Conservation (phyloP, 177 flowering plant genomes). For the Vitis hybrid region DNA sequence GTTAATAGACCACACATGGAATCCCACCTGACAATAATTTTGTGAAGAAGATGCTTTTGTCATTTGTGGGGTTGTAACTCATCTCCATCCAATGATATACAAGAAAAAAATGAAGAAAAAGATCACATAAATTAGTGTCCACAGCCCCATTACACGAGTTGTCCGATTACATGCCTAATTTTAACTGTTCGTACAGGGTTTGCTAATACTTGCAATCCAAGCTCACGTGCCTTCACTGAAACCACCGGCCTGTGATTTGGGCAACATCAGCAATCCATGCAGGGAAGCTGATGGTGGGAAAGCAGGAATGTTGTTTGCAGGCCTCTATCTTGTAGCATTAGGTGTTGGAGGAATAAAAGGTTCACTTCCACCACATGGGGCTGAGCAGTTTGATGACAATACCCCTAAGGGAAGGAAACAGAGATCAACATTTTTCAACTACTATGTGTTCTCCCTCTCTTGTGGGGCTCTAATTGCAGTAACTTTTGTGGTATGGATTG, state of each 20-base stretch:
- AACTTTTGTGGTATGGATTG: constrained; percentile 79
- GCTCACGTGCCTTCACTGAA: constrained; percentile 53
- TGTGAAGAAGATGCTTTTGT: neutral
- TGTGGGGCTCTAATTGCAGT: constrained; percentile 77
- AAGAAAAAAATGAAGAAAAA: neutral
- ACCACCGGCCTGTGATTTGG: constrained; percentile 39
- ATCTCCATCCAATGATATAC: neutral
- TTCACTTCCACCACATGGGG: constrained; percentile 72
- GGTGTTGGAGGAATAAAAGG: constrained; percentile 90
- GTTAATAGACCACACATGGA: neutral
- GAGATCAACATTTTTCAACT: constrained; percentile 74
- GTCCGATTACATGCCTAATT: neutral
- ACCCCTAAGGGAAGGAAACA: constrained; percentile 61
- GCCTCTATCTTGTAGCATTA: constrained; percentile 71
- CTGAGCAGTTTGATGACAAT: constrained; percentile 69
- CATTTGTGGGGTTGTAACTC: neutral
- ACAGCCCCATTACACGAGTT: no score
- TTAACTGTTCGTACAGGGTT: constrained; percentile 50
- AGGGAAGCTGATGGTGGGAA: constrained; percentile 36
- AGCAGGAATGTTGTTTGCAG: constrained; percentile 52
- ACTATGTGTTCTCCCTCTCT: constrained; percentile 64
- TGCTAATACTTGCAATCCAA: constrained; percentile 67
- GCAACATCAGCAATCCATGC: constrained; percentile 25
- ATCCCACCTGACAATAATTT: neutral
- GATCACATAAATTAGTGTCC: no score